phyloP scores from a whole-genome alignment of 2,329 filamentous ascomycete species.

The Botrytis paeoniae region DNA sequence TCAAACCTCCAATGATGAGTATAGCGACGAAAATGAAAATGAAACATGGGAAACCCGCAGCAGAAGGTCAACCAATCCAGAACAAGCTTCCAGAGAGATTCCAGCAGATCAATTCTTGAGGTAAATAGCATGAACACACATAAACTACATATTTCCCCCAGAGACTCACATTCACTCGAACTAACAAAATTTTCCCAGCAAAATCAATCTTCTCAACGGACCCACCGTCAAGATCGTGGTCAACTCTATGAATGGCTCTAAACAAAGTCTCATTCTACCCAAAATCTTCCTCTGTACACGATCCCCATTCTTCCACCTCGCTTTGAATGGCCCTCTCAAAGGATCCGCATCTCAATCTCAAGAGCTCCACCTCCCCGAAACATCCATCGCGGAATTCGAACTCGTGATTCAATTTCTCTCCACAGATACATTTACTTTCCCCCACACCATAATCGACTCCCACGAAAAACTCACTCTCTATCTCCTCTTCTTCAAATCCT shows the following conservation, averaged over 20 bases:
- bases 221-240: slow-evolving; percentile 21
- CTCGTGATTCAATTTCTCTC: slow-evolving; percentile 24
- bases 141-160: background rate
- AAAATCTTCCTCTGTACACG: slow-evolving; percentile 22
- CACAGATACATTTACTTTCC: background rate
- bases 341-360: slow-evolving; percentile 15
- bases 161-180: rapidly evolving
- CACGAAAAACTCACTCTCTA: background rate
- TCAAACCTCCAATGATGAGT: slow-evolving; percentile 1
- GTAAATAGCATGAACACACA: background rate
- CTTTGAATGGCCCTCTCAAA: slow-evolving; percentile 19
- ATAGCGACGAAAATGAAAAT: background rate
- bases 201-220: slow-evolving; percentile 6
- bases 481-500: background rate
- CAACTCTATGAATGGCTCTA: background rate
- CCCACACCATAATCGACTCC: background rate
- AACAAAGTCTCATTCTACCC: slow-evolving; percentile 10
- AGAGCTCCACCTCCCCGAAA: slow-evolving; percentile 14
- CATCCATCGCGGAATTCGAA: slow-evolving; percentile 19
- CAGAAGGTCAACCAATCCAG: background rate
- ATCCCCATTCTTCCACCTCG: slow-evolving; percentile 22
- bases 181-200: background rate
- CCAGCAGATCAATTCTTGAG: slow-evolving; percentile 12
- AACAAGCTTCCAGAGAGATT: background rate
- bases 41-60: background rate